Evolutionary conservation across 495 filamentous ascomycete species (phyloP), one percentile per base, ranked within the genome.

Genomic region (Aspergillus wentii): DNA sequence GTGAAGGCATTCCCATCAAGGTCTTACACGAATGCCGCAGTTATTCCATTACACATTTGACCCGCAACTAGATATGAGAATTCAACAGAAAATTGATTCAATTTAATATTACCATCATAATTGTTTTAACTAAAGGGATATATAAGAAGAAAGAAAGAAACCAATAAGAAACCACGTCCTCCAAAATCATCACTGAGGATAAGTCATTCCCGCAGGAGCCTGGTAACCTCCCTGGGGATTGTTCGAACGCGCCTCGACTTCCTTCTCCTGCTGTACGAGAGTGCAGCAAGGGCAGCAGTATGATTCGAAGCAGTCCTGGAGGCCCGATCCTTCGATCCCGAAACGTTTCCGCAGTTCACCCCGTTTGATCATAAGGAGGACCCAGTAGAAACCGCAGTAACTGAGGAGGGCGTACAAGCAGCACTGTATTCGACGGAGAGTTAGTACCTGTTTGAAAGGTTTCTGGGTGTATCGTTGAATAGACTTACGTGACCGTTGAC

Each of bases 251-350:
- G 31, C 22, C 25, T 51, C 47, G 13, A 71, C 48, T 43, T 80
- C 76, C 56, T 78, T 76, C 37, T 78, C 71, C 8, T 72, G 52
- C 49, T 79, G 76, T 16, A 73, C 59, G 25, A 77, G 43, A 8
- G 61, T 61, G 61, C 79, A 83, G 42, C 73, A 68, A 32, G 46
- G 30, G 40, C 68, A 75, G 59, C 68, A 80, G 60, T 52, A 75
- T 21, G 61, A 49, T 13, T 56, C 49, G 35, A 69, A 64, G 52
- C 64, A 76, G 48, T 81, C 79, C 23, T 41, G 61, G 55, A 58
- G 60, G 7, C 54, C 61, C 34, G 65, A 68, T 20, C 78, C 78
- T n/a, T 72, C 48, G 56, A 83, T 72, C 39, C 61, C 49, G 56
- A 74, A 76, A 16, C 57, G 61, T 15, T 71, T 46, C 9, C 79